phyloP scores from a whole-genome alignment of 1,284 basidiomycete species.

The Ustilago sp. region DNA sequence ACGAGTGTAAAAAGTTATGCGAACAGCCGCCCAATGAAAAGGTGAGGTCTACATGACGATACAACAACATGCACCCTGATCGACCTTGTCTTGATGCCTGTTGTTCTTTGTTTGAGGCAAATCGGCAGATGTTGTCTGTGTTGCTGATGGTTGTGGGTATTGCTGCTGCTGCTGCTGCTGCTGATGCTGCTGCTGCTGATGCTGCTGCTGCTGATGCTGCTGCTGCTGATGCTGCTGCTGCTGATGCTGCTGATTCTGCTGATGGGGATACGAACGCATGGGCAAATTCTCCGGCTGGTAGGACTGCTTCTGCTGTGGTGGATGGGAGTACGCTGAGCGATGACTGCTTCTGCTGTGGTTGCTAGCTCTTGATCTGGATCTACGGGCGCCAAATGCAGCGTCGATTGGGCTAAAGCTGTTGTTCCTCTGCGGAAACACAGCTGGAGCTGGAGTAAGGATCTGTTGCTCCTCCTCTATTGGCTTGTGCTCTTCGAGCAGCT shows the following conservation, averaged over 20 bases:
- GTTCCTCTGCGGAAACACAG: background rate
- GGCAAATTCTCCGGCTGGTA: background rate
- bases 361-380: conserved; percentile 26
- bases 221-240: background rate
- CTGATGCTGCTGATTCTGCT: background rate
- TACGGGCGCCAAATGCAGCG: background rate
- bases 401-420: conserved; percentile 22
- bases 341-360: conserved; percentile 16
- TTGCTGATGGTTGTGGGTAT: background rate
- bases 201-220: background rate
- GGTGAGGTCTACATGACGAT: conserved; percentile 36
- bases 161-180: background rate
- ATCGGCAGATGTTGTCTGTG: conserved; percentile 10
- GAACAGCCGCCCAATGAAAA: background rate
- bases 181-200: no score
- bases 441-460: conserved; percentile 11
- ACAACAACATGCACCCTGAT: conserved; percentile 44
- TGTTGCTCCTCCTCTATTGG: conserved; percentile 17
- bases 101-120: background rate
- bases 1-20: background rate
- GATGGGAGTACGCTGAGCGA: conserved; percentile 4
- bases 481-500: conserved; percentile 10
- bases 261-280: background rate
- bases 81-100: conserved; percentile 16
- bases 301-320: background rate